phyloP scores from a whole-genome alignment of 305 asterid genomes.

The Solanum chacoense region DNA sequence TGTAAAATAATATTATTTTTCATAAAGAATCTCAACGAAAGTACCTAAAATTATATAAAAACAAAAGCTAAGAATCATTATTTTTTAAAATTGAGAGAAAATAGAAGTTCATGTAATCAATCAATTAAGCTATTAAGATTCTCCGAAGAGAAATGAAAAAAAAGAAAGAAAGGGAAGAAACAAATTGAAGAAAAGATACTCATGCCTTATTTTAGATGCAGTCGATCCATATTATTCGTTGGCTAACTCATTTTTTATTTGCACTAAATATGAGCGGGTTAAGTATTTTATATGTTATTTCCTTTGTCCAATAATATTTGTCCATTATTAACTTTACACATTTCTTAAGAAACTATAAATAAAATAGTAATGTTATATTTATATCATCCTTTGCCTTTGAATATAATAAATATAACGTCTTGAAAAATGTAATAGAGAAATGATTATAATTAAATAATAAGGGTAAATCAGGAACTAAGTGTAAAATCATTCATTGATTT shows the following conservation, averaged over 20 bases:
- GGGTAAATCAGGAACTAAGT: neutral
- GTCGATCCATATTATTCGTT: neutral
- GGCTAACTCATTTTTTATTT: no score
- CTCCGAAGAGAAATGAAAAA: neutral
- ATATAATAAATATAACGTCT: neutral
- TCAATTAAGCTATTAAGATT: no score
- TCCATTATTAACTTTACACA: neutral
- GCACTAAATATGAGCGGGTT: neutral
- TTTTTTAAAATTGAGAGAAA: no score
- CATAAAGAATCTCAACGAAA: no score
- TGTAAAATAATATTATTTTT: no score
- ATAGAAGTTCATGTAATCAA: no score
- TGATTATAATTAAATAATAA: no score
- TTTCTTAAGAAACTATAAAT: neutral
- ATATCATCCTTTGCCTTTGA: neutral
- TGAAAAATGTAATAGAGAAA: neutral
- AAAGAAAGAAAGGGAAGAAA: no score
- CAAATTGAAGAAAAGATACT: neutral
- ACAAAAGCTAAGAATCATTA: neutral
- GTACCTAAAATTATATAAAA: neutral
- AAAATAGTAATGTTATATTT: no score
- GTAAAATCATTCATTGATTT: no score
- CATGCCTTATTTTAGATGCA: neutral
- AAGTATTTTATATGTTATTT: no score
- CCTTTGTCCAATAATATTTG: no score